Evolutionary conservation across 805 yeast species (phyloP), one percentile per base, ranked within the genome.

Genomic region (Wickerhamiella azymoides): DNA sequence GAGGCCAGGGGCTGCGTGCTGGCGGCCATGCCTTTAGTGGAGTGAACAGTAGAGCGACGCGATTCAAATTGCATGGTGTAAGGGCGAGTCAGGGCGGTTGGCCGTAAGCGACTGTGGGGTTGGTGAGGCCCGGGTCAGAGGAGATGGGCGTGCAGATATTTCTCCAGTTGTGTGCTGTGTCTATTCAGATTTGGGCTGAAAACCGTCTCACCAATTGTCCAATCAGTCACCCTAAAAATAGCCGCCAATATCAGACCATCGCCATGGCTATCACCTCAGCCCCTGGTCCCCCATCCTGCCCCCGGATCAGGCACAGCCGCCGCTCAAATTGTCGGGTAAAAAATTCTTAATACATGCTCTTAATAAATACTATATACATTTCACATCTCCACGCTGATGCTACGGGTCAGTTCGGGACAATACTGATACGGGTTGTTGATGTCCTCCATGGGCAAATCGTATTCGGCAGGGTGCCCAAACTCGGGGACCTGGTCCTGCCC

Each of bases 1-100:
- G 76, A 75, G 28, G 92, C 93, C 42, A 79, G 61, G 2, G 89
- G 84, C 61, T 84, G 92, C 0, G 88, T 68, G 1, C 86, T 77
- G 1, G 84, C 72, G 2, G 80, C 85, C 41, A 83, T 75, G 1
- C 88, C 92, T 56, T 73, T 74, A 16, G 77, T 64, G 3, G 88
- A 79, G 58, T 79, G 79, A 5, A 81, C 89, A 0, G 78, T 79
- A 1, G 89, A 80, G 45, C 93, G 67, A 54, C 89, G 66, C 2
- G 85, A 79, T 13, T 61, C 53, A 30, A 38, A 42, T 13, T 14
- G 38, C 33, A 30, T 30, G 2, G 16, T 11, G 16, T 30, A n/a
- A 11, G 30, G 30, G 30, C 7, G n/a, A 13, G 16, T 6, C 5
- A 11, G n/a, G 14, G n/a, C 13, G n/a, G 30, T 13, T 3, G 13